Evolutionary conservation across 2,329 filamentous ascomycete species (phyloP).

Genomic region (Rachicladosporium sp.): DNA sequence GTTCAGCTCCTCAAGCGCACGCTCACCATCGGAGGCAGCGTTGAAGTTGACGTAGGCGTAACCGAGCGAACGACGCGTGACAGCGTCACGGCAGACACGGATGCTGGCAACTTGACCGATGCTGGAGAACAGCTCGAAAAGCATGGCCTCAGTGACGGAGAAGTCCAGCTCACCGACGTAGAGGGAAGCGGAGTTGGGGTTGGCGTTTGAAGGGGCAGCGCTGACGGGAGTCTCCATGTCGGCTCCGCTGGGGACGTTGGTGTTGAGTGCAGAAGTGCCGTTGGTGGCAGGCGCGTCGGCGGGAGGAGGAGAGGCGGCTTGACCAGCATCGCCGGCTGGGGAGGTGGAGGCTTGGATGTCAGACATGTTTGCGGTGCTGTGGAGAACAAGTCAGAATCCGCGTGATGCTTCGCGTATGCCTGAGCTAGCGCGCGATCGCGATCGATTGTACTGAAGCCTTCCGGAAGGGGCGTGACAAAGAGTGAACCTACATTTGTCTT

Average conservation of each 20-base stretch:
- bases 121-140: slow-evolving; percentile 99
- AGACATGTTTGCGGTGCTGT: slow-evolving; percentile 21
- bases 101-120: slow-evolving; percentile 98
- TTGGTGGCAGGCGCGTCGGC: slow-evolving; percentile 50
- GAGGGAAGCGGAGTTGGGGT: slow-evolving; percentile 91
- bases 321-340: slow-evolving; percentile 59
- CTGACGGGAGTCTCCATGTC: slow-evolving; percentile 57
- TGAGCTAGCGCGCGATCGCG: neutral
- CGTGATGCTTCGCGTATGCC: neutral
- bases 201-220: slow-evolving; percentile 53
- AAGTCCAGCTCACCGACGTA: slow-evolving; percentile 98
- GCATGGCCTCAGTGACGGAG: slow-evolving; percentile 98
- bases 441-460: neutral
- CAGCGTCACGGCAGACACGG: slow-evolving; percentile 97
- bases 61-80: slow-evolving; percentile 94
- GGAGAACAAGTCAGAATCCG: neutral
- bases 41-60: slow-evolving; percentile 99
- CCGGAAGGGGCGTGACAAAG: slow-evolving; percentile 4
- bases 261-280: slow-evolving; percentile 52
- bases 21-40: slow-evolving; percentile 89
- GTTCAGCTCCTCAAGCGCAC: slow-evolving; percentile 97
- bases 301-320: slow-evolving; percentile 52
- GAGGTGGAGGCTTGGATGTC: slow-evolving; percentile 35
- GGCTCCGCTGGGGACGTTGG: slow-evolving; percentile 56
- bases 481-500: slow-evolving; percentile 7